Percentiles rank a stretch among this genome's conserved stretches.
These are phyloP conservation scores for Malassezia psittaci DNA, from an alignment of 1,284 basidiomycete genomes.

Conservation along the genomic window DNA sequence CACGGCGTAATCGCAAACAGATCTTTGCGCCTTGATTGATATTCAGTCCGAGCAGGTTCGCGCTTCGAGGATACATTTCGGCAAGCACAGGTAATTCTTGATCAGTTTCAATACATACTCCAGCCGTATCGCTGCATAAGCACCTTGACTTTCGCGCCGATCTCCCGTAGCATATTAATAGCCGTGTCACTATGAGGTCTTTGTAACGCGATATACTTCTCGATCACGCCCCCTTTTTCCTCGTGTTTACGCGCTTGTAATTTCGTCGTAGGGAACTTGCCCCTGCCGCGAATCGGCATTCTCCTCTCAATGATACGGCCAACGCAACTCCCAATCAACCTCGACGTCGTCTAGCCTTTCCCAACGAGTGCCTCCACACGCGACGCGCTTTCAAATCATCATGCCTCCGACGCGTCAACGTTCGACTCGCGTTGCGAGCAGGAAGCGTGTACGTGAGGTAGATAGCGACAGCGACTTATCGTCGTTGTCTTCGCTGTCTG, in stretches of 20 bases:
- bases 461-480: constrained; percentile 11
- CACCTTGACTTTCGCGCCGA: constrained; percentile 20
- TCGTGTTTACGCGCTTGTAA: background rate
- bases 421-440: background rate
- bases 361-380: constrained; percentile 6
- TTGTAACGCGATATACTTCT: constrained; percentile 19
- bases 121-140: constrained; percentile 24
- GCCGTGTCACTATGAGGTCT: constrained; percentile 11
- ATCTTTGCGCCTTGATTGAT: constrained; percentile 27
- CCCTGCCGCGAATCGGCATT: constrained; percentile 16
- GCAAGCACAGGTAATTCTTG: constrained; percentile 19
- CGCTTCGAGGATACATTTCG: constrained; percentile 21
- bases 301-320: no score
- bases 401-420: background rate
- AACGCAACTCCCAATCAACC: no score
- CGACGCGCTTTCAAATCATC: constrained; percentile 8
- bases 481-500: background rate
- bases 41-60: constrained; percentile 25
- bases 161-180: constrained; percentile 18
- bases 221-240: constrained; percentile 8
- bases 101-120: constrained; percentile 8
- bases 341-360: no score
- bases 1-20: constrained; percentile 21
- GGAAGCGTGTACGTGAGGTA: background rate
- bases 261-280: background rate